Evolutionary conservation across 768 basidiomycete genomes (phyloP), one percentile per base, ranked within the genome.

Genomic region (Amylocystis lapponica): DNA sequence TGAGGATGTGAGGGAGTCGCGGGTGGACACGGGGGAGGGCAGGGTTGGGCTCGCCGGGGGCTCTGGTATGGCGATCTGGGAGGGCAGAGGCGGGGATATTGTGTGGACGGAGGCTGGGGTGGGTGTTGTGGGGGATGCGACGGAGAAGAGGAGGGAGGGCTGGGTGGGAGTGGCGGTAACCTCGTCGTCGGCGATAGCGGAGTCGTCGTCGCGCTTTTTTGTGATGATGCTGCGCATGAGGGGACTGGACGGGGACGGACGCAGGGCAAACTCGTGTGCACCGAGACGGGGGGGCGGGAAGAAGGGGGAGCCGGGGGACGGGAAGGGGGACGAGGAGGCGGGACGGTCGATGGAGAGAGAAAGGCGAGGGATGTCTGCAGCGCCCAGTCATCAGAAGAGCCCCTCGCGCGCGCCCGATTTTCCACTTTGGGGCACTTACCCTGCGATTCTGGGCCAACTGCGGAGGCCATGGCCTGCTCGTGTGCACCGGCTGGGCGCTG

Each of bases 241-340:
- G 30, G 48, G 51, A 14, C 47, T 47, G 20, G 48, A 46, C 17
- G 54, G 46, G 27, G 69, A 62, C 0, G 69, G 69, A 46, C 69
- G 71, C 29, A 74, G 53, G 11, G 81, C 81, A 54, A 82, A 84
- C 54, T 86, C 83, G 67, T 85, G 82, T 23, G 75, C 68, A 3
- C 75, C 74, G 1, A 79, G 79, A 4, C 74, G 69, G 3, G 84
- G 83, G 3, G 84, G 84, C 2, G 84, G 81, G 2, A 83, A 54
- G 51, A 86, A 86, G 0, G 79, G 69, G 5, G 79, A 81, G 0
- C 78, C 77, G 3, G 84, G 84, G 0, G 79, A 81, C 0, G 82
- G 83, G 63, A 74, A 73, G 2, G 72, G 71, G 27, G 67, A 66
- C 0, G 63, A 53, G 14, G 74, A 69, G 8, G 72, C 65, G 19